A percentile compares a stretch with the other conserved stretches of the same genome.
These are phyloP conservation scores for Eucalyptus sp. DNA, from an alignment of 345 rosid genomes.

Conservation along the genomic window DNA sequence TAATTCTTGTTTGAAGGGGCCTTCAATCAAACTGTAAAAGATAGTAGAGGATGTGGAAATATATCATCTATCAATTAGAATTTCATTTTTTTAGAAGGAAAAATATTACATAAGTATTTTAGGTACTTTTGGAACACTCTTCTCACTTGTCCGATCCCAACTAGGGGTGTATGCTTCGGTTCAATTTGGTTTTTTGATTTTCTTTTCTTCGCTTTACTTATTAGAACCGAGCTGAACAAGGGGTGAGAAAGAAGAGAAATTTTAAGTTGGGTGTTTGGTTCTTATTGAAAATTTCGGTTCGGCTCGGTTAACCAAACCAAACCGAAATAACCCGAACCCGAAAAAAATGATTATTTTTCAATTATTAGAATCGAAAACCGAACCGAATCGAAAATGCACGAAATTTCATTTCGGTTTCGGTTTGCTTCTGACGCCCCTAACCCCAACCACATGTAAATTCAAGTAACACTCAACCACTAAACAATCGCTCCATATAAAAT, in stretches of 20 bases:
- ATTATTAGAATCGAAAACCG: accelerated
- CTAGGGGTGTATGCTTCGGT: accelerated
- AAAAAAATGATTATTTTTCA: too few species aligned
- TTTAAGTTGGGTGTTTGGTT: too few species aligned
- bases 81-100: neutral
- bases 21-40: neutral
- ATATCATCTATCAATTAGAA: neutral
- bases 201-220: too few species aligned
- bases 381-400: accelerated
- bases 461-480: neutral
- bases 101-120: neutral
- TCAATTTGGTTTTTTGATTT: too few species aligned
- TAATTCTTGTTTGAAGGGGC: neutral
- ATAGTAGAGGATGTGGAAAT: neutral
- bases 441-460: neutral
- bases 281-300: too few species aligned
- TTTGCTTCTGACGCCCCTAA: too few species aligned
- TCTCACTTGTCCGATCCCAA: accelerated
- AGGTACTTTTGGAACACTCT: neutral
- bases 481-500: neutral
- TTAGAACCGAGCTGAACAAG: accelerated
- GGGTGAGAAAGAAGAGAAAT: too few species aligned
- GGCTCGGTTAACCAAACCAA: accelerated
- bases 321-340: accelerated
- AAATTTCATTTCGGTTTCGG: too few species aligned